These are phyloP conservation scores for Penicillium freii DNA, from an alignment of 2,329 filamentous ascomycete genomes.

Conservation along the genomic window DNA sequence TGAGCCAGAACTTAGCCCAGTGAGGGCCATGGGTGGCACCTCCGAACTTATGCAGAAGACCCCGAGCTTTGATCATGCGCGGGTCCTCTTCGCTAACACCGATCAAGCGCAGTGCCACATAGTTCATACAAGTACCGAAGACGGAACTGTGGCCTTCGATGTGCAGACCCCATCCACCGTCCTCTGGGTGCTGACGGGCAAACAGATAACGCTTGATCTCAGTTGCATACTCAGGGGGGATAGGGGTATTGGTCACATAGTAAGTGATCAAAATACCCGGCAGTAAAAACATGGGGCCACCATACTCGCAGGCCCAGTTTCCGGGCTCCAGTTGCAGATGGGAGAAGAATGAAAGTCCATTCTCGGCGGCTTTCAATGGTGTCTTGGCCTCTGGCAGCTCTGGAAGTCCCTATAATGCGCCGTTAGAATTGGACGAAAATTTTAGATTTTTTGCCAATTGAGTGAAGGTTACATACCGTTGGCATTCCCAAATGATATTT, in stretches of 20 bases:
- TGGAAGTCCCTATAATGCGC: slow-evolving; percentile 63
- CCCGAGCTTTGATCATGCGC: slow-evolving; percentile 79
- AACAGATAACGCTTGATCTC: slow-evolving; percentile 94
- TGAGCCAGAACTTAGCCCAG: slow-evolving; percentile 97
- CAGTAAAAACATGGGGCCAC: slow-evolving; percentile 92
- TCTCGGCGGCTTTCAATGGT: slow-evolving; percentile 73
- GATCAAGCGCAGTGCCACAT: slow-evolving; percentile 73
- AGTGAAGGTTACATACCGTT: slow-evolving; percentile 56
- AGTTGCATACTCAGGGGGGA: slow-evolving; percentile 73
- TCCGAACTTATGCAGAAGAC: slow-evolving; percentile 77
- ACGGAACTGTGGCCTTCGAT: slow-evolving; percentile 91
- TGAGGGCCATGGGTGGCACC: slow-evolving; percentile 82
- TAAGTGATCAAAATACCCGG: slow-evolving; percentile 81
- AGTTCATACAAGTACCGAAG: slow-evolving; percentile 88
- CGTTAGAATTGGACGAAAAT: neutral
- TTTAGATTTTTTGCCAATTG: neutral
- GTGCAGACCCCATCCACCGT: slow-evolving; percentile 97
- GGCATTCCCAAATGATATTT: slow-evolving; percentile 82
- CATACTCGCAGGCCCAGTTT: slow-evolving; percentile 97
- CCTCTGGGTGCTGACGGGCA: slow-evolving; percentile 75
- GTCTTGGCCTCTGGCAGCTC: slow-evolving; percentile 67
- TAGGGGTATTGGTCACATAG: slow-evolving; percentile 84
- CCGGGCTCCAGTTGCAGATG: slow-evolving; percentile 83
- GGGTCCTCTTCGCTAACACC: slow-evolving; percentile 82
- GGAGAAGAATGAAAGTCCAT: slow-evolving; percentile 85